phyloP scores from a whole-genome alignment of 306 rosid species.

The Rubus parviflorus region DNA sequence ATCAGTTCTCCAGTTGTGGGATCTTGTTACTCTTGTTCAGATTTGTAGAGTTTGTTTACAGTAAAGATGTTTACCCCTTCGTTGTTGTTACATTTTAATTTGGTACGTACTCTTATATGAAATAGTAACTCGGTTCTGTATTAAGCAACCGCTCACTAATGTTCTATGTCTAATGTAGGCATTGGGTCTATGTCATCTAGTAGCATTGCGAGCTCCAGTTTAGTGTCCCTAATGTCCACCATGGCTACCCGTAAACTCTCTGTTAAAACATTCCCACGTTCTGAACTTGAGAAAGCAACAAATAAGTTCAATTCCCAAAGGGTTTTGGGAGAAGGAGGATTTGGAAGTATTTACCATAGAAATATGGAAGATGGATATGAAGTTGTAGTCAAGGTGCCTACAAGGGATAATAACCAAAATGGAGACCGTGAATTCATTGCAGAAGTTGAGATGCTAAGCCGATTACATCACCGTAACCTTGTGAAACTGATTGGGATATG shows the following conservation, averaged over 20 bases:
- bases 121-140: not conserved
- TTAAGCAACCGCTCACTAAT: not conserved
- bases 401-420: constrained; percentile 60
- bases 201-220: constrained; percentile 76
- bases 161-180: constrained; percentile 49
- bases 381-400: constrained; percentile 88
- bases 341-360: constrained; percentile 85
- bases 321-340: constrained; percentile 94
- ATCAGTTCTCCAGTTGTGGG: not conserved
- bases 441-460: constrained; percentile 91
- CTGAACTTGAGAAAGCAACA: constrained; percentile 91
- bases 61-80: not conserved
- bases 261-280: constrained; percentile 67
- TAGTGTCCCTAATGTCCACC: constrained; percentile 67
- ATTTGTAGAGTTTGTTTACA: constrained; percentile 12
- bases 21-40: not conserved
- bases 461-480: constrained; percentile 97
- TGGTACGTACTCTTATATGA: not conserved
- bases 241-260: constrained; percentile 69
- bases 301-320: constrained; percentile 69
- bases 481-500: constrained; percentile 94
- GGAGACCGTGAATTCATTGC: constrained; percentile 81
- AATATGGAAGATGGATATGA: constrained; percentile 77
- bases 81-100: not conserved
- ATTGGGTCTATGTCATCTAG: constrained; percentile 62